These are phyloP conservation scores for Mimosa bimucronata DNA, from an alignment of 306 rosid genomes.

Conservation along the genomic window DNA sequence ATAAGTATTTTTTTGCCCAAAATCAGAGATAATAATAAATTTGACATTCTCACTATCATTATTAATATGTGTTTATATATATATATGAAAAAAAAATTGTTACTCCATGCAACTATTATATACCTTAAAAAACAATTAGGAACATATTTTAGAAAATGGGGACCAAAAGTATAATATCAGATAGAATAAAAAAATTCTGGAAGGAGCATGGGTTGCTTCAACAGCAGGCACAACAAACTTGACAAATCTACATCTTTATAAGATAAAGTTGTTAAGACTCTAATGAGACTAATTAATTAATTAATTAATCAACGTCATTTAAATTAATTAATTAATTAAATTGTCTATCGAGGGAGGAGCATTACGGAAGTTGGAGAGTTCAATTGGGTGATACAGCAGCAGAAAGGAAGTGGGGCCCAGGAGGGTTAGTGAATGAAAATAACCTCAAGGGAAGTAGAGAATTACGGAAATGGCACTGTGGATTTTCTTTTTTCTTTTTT, in stretches of 20 bases:
- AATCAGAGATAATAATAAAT: no score
- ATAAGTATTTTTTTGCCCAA: no score
- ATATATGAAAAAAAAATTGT: no score
- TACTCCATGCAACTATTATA: no score
- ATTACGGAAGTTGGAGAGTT: constrained; percentile 21
- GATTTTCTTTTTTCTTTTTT: no score
- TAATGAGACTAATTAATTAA: constrained; percentile 20
- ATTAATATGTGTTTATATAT: no score
- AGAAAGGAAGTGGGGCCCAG: constrained; percentile 51
- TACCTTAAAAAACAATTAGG: no score
- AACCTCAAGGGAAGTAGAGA: constrained; percentile 38
- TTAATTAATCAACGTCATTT: constrained; percentile 30
- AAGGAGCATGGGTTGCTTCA: constrained; percentile 30
- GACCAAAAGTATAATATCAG: not conserved
- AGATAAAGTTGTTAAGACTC: constrained; percentile 31
- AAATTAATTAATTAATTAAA: not conserved
- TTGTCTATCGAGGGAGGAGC: not conserved
- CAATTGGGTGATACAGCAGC: constrained; percentile 40
- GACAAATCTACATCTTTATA: constrained; percentile 39
- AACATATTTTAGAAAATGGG: no score
- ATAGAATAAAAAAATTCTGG: not conserved
- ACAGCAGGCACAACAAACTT: constrained; percentile 43
- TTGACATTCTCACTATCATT: no score
- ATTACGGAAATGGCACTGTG: constrained; percentile 52
- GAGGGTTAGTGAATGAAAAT: constrained; percentile 15